Evolutionary conservation across 108 stramenopile genomes (phyloP), one percentile per base, ranked within the genome.

Genomic region (Fistulifera pelliculosa): DNA sequence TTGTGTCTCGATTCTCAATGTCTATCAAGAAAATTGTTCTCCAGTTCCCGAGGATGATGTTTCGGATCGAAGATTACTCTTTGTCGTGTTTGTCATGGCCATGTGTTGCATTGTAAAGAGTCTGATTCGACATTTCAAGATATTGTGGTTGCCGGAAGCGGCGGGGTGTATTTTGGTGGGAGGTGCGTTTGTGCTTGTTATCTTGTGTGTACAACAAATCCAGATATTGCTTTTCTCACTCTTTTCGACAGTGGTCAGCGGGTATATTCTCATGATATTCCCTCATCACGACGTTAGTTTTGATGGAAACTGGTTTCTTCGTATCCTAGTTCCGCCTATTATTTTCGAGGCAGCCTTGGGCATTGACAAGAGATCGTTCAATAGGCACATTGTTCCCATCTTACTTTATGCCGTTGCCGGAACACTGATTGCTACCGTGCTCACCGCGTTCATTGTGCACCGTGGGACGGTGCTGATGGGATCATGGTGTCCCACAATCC

Each of bases 271-370:
- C 19, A 60, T 78, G 27, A 71, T 70, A 60, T 70, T 77, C 41
- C 86, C 92, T 10, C 81, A 90, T 54, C 67, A 86, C 47, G 81
- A 80, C 41, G 66, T 90, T 54, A 73, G 76, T 21, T 94, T 94
- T 65, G 86, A 90, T 59, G 83, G 80, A 10, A 69, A 80, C 27
- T 84, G 86, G 81, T 94, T 94, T 61, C 62, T 94, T 23, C 73
- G 87, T 17, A 81, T 94, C 23, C 68, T 94, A 72, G 83, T 94
- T 11, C 92, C 92, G 15, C 92, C 92, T n/a, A 94, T 94, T 48
- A 75, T 92, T 24, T 92, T 92, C 44, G 85, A 92, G 56, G 90
- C 90, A 1, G 90, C 90, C 13, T 62, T 92, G 38, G 81, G 77
- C 49, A 87, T 92, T 58, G 81, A 87, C 64, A 92, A 92, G 44